Evolutionary conservation across 306 rosid species (phyloP), one percentile per base, ranked within the genome.

Genomic region (Datisca glomerata): DNA sequence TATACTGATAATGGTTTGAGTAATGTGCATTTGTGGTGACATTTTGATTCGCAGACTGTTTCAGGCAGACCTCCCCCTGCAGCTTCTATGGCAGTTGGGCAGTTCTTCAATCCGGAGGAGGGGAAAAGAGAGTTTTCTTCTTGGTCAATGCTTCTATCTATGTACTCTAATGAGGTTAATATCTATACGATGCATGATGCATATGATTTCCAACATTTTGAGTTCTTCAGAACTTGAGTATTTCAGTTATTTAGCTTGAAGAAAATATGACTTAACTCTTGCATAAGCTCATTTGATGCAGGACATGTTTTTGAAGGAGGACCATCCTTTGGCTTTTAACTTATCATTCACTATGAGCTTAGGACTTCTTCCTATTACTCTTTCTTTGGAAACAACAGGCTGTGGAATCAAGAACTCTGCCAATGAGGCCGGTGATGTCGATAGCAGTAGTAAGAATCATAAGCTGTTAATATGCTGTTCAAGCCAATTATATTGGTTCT

Each of bases 61-160:
- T 80, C 98, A 73, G 98, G 95, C 47, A 91, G 98, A 69, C 98
- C 98, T 57, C 95, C 95, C 25, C 98, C 96, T 40, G 95, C 98
- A 37, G 81, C 76, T 60, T 84, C 98, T 60, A 91, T 91, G 98
- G 98, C 93, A 39, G 96, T 91, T 64, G 98, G 98, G 61, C 93
- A 91, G 70, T 91, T 91, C 69, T 91, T 63, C 63, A 84, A 80
- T 54, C 96, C 92, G n/a, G 66, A 63, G 48, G 95, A 81, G 58
- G 95, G 93, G 57, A 69, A 60, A 56, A 57, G 52, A 56, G 79
- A 75, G 46, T 56, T 91, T 60, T 75, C 94, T 45, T 64, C 96
- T 20, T 78, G 71, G 93, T 77, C 64, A 47, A 71, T 80, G 89
- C 80, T 74, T 38, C 76, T 70, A 33, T 72, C 95, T 40, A 46